phyloP scores from a whole-genome alignment of 1,284 basidiomycete genomes.

The Neotropicomus parvogracilis region DNA sequence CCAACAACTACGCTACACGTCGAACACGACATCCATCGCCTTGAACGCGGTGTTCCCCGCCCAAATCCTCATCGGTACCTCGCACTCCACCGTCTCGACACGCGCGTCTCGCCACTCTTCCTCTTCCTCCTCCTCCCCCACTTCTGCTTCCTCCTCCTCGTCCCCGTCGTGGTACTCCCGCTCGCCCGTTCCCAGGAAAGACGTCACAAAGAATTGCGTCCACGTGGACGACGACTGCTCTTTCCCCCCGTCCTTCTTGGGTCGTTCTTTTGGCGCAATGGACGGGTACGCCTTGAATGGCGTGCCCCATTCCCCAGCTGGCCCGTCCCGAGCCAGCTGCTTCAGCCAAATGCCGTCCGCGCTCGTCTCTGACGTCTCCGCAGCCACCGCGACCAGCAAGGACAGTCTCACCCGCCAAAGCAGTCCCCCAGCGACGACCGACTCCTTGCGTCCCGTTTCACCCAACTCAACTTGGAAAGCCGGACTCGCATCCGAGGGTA shows the following conservation, averaged over 20 bases:
- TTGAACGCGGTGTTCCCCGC: constrained; percentile 87
- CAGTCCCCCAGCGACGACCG: constrained; percentile 56
- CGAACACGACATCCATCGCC: constrained; percentile 74
- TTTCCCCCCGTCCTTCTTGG: constrained; percentile 6
- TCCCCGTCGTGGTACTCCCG: constrained; percentile 58
- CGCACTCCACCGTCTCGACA: constrained; percentile 85
- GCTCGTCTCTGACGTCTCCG: constrained; percentile 40
- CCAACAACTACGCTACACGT: constrained; percentile 31
- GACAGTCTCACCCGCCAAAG: constrained; percentile 84
- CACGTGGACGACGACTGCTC: constrained; percentile 38
- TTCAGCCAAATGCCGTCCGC: constrained; percentile 53
- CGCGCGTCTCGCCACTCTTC: constrained; percentile 61
- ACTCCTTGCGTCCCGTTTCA: constrained; percentile 9
- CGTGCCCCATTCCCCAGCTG: constrained; percentile 52
- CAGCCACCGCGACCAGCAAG: constrained; percentile 71
- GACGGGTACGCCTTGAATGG: constrained; percentile 56
- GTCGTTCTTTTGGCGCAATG: constrained; percentile 60
- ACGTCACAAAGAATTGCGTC: constrained; percentile 52
- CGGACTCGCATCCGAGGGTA: constrained; percentile 85
- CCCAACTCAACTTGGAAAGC: constrained; percentile 64
- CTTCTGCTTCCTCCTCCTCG: constrained; percentile 35
- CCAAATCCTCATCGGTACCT: constrained; percentile 85
- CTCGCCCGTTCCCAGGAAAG: constrained; percentile 49
- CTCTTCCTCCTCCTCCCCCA: constrained; percentile 45
- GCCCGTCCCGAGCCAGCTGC: constrained; percentile 54